Evolutionary conservation across 257 asterid genomes (phyloP), one percentile per base, ranked within the genome.

Genomic region (Nicotiana otophora): DNA sequence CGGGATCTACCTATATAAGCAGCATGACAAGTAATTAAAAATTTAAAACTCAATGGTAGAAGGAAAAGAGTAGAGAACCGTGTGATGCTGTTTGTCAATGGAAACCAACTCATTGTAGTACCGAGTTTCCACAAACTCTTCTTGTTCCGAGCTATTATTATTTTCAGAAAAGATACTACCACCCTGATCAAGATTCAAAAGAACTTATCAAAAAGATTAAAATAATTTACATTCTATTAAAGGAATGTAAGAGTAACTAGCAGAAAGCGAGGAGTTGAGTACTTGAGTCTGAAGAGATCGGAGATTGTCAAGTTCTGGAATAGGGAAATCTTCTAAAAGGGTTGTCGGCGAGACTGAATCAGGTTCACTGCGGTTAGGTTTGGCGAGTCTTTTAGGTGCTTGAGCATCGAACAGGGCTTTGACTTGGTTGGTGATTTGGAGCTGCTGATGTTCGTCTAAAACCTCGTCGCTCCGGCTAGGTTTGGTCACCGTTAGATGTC

Each of bases 391-490:
- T 84, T 82, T 89, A 10, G 90, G 90, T 39, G 84, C 86, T 61
- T 79, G 51, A 60, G 90, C 81, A 30, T 89, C 92, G 86, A 86
- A 79, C 80, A 81, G 85, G 60, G 86, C 85, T 46, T 90, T 86
- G 72, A 86, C 85, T 77, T 81, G 81, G 30, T 81, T 84, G 82
- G 90, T 78, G 83, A 87, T 87, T 48, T 62, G 83, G 61, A 83
- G 83, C 83, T 89, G 92, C 84, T 86, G 85, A 65, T 84, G 84
- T 10, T 84, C 85, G 61, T 81, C 88, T 23, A 89, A 42, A 19
- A 87, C 84, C 82, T 87, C 90, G 81, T 89, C 92, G 86, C 92
- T 89, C 86, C 92, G 90, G 86, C 90, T 87, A 33, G 92, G 92
- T 83, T 89, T 87, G 39, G 64, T 58, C 89, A 78, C 84, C 67